Evolutionary conservation across 1,139 yeast species (phyloP), one percentile per base, ranked within the genome.

Genomic region (Blastobotrys elegans): DNA sequence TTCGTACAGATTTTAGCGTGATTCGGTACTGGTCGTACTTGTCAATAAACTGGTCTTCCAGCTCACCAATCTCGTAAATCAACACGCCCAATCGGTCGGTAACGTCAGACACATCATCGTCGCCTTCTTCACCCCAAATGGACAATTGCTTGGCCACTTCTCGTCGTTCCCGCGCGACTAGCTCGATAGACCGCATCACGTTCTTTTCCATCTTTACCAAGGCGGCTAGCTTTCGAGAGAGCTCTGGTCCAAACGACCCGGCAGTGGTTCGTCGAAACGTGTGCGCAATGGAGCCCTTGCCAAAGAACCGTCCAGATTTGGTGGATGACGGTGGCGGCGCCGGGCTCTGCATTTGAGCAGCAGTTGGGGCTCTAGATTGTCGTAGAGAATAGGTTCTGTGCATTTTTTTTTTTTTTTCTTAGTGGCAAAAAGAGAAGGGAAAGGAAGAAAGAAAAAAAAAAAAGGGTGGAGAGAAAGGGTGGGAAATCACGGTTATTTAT

Each of bases 331-430:
- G 82, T 53, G 97, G 97, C 47, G 97, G 96, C 43, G 97, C 96
- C 18, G 96, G 95, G 50, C 88, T 79, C 68, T 86, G 95, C 70
- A 90, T 71, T 73, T 92, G 96, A 58, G 96, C 79, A 52, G 97
- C 97, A 52, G 97, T 90, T 53, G 97, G 97, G 40, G 97, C 97
- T 71, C 95, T 86, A 50, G 84, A 72, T 59, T 89, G 82, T 80
- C 98, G 89, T 72, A 92, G 78, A 35, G 97, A 92, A 71, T 92
- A 92, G 46, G 98, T 90, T 84, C 97, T 86, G 79, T 92, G 97
- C 98, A 92, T 92, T 59, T 52, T 74, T 17, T 14, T 21, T 22
- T 14, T n/a, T 11, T 24, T 39, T 24, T 22, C 3, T 22, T 40
- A 35, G 30, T 37, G 26, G 32, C 16, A 18, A 26, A 32, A 32